Evolutionary conservation across 2,329 filamentous ascomycete species (phyloP).

Genomic region (Periconia macrospinosa): DNA sequence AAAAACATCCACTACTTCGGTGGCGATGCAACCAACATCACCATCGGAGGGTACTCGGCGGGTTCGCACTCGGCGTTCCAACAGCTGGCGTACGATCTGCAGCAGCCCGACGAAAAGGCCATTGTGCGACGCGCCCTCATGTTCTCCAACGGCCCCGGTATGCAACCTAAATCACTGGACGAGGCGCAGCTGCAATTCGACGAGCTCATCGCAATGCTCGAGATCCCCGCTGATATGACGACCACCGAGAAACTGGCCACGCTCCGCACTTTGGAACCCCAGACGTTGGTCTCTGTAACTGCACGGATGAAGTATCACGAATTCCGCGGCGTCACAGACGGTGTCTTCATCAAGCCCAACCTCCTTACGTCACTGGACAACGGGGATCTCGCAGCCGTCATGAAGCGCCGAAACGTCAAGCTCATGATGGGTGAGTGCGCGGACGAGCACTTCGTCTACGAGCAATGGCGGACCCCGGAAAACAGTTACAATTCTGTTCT

Average conservation of each 20-base stretch:
- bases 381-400: slow-evolving; percentile 50
- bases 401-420: slow-evolving; percentile 50
- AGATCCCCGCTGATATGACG: slow-evolving; percentile 46
- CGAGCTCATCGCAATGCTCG: slow-evolving; percentile 50
- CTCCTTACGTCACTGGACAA: slow-evolving; percentile 52
- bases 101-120: slow-evolving; percentile 48
- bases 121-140: slow-evolving; percentile 57
- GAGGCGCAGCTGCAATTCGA: slow-evolving; percentile 57
- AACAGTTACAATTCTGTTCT: slow-evolving; percentile 47
- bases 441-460: slow-evolving; percentile 58
- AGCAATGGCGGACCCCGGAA: slow-evolving; percentile 52
- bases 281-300: slow-evolving; percentile 48
- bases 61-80: slow-evolving; percentile 60
- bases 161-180: slow-evolving; percentile 53
- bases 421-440: slow-evolving; percentile 59
- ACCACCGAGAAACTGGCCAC: slow-evolving; percentile 49
- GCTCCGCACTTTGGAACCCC: slow-evolving; percentile 46
- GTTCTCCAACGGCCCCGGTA: slow-evolving; percentile 56
- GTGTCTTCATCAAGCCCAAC: slow-evolving; percentile 48
- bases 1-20: slow-evolving; percentile 56
- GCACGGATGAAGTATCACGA: slow-evolving; percentile 52
- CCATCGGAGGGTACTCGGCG: slow-evolving; percentile 59
- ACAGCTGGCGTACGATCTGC: slow-evolving; percentile 60
- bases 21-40: slow-evolving; percentile 55
- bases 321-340: slow-evolving; percentile 58